Evolutionary conservation across 192 early-diverging fungal genomes (phyloP).

Genomic region (Backusella morwellensis): DNA sequence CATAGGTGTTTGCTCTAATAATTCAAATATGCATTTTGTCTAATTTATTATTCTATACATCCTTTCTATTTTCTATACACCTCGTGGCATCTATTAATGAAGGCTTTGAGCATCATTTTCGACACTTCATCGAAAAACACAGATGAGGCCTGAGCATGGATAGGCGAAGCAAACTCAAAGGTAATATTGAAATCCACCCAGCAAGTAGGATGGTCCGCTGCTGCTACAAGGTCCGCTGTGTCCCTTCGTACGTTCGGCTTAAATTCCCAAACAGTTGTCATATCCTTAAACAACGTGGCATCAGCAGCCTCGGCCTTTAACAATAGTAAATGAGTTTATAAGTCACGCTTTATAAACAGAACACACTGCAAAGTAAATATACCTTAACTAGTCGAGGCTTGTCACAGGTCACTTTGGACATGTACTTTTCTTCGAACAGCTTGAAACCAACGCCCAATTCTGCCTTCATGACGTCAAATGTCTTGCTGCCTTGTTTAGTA

Average conservation of each 20-base stretch:
- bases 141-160: conserved; percentile 79
- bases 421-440: conserved; percentile 74
- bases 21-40: neutral
- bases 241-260: conserved; percentile 41
- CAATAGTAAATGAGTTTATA: neutral
- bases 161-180: conserved; percentile 78
- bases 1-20: too few species aligned
- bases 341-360: neutral
- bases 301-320: conserved; percentile 54
- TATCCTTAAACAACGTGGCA: conserved; percentile 62
- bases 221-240: conserved; percentile 24
- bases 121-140: conserved; percentile 80
- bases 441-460: conserved; percentile 82
- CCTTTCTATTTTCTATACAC: conserved; percentile 45
- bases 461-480: conserved; percentile 50
- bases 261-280: conserved; percentile 69
- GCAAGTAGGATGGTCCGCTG: conserved; percentile 48
- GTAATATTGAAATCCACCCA: conserved; percentile 71
- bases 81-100: conserved; percentile 52
- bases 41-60: neutral
- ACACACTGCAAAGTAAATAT: neutral
- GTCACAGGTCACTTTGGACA: conserved; percentile 69
- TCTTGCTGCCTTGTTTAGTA: conserved; percentile 7
- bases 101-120: conserved; percentile 69
- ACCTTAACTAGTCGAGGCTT: conserved; percentile 63